Conservation (phyloP, 1,139 yeast genomes). For the Hyphopichia pseudoburtonii region DNA sequence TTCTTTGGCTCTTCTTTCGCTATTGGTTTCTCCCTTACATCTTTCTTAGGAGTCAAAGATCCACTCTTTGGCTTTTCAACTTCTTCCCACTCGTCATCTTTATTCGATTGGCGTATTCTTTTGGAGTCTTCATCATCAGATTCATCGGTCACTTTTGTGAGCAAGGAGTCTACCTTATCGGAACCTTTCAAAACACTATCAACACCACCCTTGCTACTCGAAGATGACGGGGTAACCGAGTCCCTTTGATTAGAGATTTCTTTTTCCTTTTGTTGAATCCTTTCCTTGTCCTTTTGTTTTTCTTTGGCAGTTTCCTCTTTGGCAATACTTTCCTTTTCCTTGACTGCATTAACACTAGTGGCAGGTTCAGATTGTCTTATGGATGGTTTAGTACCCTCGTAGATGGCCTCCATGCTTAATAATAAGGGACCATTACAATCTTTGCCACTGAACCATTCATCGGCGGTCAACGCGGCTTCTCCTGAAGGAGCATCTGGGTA, state of each 20-base stretch:
- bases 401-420: conserved; percentile 71
- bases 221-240: not conserved
- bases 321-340: conserved; percentile 18
- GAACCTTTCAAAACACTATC: conserved; percentile 45
- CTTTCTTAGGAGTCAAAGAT: conserved; percentile 9
- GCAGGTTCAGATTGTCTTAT: conserved; percentile 37
- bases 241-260: conserved; percentile 9
- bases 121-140: conserved; percentile 41
- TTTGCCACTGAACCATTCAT: conserved; percentile 79
- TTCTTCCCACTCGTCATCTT: conserved; percentile 46
- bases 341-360: conserved; percentile 24
- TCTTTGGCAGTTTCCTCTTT: conserved; percentile 18
- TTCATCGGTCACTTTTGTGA: conserved; percentile 39
- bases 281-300: conserved; percentile 18
- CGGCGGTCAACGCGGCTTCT: conserved; percentile 74
- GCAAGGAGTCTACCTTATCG: conserved; percentile 35
- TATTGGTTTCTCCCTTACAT: conserved; percentile 9
- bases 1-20: conserved; percentile 6
- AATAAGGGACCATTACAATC: conserved; percentile 79
- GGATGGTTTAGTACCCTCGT: conserved; percentile 66
- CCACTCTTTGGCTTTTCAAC: conserved; percentile 30
- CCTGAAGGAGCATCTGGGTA: conserved; percentile 88
- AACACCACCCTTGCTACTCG: conserved; percentile 19
- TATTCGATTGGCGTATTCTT: conserved; percentile 17
- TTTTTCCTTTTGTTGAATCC: conserved; percentile 13